These are phyloP conservation scores for Venturia carpophila DNA, from an alignment of 2,329 filamentous ascomycete genomes.

Conservation along the genomic window DNA sequence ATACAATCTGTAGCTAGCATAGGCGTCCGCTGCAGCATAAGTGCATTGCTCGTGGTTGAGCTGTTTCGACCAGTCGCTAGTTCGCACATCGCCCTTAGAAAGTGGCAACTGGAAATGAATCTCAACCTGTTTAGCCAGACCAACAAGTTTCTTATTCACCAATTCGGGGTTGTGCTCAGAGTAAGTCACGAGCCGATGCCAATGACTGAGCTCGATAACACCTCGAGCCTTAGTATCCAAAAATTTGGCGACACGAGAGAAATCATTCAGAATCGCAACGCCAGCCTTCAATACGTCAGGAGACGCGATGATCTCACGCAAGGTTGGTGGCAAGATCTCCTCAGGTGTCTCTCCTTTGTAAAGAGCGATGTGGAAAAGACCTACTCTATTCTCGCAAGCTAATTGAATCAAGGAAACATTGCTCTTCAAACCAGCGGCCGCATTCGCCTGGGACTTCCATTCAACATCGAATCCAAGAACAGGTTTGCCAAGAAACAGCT, in stretches of 20 bases:
- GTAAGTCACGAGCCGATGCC: constrained; percentile 70
- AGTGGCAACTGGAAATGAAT: constrained; percentile 66
- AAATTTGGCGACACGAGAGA: constrained; percentile 57
- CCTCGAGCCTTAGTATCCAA: constrained; percentile 58
- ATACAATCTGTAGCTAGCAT: constrained; percentile 68
- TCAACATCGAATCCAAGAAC: constrained; percentile 87
- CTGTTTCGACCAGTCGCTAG: constrained; percentile 63
- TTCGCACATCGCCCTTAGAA: constrained; percentile 66
- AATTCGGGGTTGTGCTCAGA: constrained; percentile 44
- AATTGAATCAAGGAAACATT: constrained; percentile 80
- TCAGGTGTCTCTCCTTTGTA: constrained; percentile 35
- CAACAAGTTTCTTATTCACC: constrained; percentile 60
- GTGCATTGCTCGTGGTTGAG: constrained; percentile 52
- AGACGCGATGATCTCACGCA: constrained; percentile 66
- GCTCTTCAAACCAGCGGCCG: constrained; percentile 46
- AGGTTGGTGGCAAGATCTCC: constrained; percentile 60
- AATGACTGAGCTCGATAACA: constrained; percentile 72
- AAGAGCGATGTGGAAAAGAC: constrained; percentile 70
- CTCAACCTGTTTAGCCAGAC: constrained; percentile 61
- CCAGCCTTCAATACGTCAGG: constrained; percentile 64
- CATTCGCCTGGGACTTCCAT: constrained; percentile 54
- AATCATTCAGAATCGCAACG: constrained; percentile 62
- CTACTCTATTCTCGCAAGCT: constrained; percentile 67
- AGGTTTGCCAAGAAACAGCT: constrained; percentile 59
- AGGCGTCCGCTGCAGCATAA: constrained; percentile 66